phyloP scores from a whole-genome alignment of 1,284 basidiomycete species.

The Pseudozyma thailandica region DNA sequence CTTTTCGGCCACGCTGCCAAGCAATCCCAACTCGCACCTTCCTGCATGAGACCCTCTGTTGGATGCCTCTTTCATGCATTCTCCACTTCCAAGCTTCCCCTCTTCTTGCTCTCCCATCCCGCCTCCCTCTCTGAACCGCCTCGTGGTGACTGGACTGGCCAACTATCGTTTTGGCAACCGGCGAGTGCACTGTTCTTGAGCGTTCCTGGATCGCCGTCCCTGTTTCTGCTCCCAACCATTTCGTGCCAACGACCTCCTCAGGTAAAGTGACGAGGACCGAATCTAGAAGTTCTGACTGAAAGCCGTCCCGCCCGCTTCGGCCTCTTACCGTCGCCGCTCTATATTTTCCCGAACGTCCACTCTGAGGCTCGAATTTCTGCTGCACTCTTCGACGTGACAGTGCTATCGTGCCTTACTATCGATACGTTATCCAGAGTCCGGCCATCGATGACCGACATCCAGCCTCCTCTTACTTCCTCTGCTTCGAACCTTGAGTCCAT shows the following conservation, averaged over 20 bases:
- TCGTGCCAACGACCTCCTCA: no score
- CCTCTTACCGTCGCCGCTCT: not conserved
- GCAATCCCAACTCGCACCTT: conserved; percentile 4
- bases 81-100: not conserved
- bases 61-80: not conserved
- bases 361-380: no score
- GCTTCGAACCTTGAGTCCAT: not conserved
- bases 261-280: conserved; percentile 5
- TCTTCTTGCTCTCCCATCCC: not conserved
- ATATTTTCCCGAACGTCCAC: not conserved
- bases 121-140: conserved; percentile 1
- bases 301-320: conserved; percentile 10
- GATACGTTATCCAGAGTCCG: no score
- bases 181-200: no score
- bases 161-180: no score
- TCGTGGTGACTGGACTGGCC: conserved; percentile 17
- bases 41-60: not conserved
- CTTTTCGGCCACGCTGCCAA: conserved; percentile 11
- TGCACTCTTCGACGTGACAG: conserved; percentile 1
- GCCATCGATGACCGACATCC: conserved; percentile 8
- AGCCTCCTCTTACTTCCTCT: not conserved
- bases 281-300: not conserved
- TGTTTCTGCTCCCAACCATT: conserved; percentile 11
- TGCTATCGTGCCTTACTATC: no score
- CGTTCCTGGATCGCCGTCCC: conserved; percentile 33